phyloP scores from a whole-genome alignment of 257 asterid genomes.

The Capsicum chinense region DNA sequence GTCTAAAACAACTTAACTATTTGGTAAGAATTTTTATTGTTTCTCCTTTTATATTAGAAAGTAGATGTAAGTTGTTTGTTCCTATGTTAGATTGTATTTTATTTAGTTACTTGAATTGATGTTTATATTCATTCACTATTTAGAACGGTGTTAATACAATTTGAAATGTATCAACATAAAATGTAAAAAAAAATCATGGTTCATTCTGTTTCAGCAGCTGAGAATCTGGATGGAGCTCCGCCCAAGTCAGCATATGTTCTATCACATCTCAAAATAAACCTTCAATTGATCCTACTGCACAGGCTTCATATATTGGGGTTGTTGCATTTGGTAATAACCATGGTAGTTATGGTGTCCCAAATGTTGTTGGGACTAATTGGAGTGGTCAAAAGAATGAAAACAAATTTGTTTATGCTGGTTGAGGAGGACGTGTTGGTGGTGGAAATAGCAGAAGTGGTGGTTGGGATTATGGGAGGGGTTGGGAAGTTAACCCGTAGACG shows the following conservation, averaged over 20 bases:
- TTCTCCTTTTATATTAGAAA: too few species aligned
- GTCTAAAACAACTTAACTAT: too few species aligned
- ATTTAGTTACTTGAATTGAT: background rate
- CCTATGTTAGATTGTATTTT: background rate
- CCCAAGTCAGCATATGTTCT: conserved; percentile 48
- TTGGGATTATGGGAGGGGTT: conserved; percentile 47
- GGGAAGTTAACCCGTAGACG: conserved; percentile 45
- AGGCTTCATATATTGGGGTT: conserved; percentile 41
- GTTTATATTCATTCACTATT: background rate
- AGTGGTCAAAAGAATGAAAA: conserved; percentile 41
- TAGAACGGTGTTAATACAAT: background rate
- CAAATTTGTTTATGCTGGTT: conserved; percentile 31
- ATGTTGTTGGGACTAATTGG: conserved; percentile 46
- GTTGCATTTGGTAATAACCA: conserved; percentile 43
- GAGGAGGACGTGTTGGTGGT: conserved; percentile 46
- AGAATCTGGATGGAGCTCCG: conserved; percentile 36
- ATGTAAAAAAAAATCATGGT: conserved; percentile 17
- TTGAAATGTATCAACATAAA: background rate
- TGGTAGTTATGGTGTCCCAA: conserved; percentile 42
- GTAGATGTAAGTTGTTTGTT: too few species aligned
- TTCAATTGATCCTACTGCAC: conserved; percentile 44
- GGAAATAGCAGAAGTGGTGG: conserved; percentile 50
- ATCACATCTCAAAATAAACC: conserved; percentile 59
- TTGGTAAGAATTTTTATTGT: too few species aligned
- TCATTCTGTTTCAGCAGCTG: conserved; percentile 39